Evolutionary conservation across 495 filamentous ascomycete species (phyloP), one percentile per base, ranked within the genome.

Genomic region (Daldinia concentrica): DNA sequence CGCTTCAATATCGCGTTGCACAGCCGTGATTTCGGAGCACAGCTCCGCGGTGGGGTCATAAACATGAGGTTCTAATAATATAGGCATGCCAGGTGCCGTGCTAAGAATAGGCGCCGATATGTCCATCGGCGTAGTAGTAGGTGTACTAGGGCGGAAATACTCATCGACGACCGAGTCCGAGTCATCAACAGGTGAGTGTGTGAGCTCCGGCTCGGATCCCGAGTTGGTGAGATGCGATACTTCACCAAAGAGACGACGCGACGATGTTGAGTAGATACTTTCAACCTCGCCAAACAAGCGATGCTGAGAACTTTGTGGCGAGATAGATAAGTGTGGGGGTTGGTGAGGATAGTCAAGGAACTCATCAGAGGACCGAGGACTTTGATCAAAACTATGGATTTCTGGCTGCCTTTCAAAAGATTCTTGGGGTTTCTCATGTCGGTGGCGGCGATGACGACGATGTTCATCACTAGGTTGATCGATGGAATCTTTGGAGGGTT

Each of bases 21-120:
- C 72, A 8, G 81, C 71, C 2, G 79, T 79, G 64, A 84, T 83
- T 22, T 82, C 82, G 5, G 78, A 76, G 26, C 76, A 75, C 30
- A 75, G 64, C 9, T 72, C 78, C 26, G 79, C 76, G 1, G 77
- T 80, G 1, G 84, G 82, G 54, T 84, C 79, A 71, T 86, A 86
- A 17, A 85, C 79, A 6, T 81, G 78, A 1, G 83, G 80, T 15
- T 79, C 81, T 7, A 85, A 66, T 26, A 83, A 72, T 30, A 80
- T 74, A 8, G 82, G 79, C 66, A 80, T 76, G 64, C 70, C 75
- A 11, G 85, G 82, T 14, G 77, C 76, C 0, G 79, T 71, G 62
- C 78, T 76, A n/a, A 82, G 79, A 61, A 86, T 83, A 8, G 85
- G 85, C 6, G 79, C 77, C 1, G 83, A 84, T 74, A 86, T 86